phyloP scores from a whole-genome alignment of 805 yeast genomes.

The Starmerella geochares region DNA sequence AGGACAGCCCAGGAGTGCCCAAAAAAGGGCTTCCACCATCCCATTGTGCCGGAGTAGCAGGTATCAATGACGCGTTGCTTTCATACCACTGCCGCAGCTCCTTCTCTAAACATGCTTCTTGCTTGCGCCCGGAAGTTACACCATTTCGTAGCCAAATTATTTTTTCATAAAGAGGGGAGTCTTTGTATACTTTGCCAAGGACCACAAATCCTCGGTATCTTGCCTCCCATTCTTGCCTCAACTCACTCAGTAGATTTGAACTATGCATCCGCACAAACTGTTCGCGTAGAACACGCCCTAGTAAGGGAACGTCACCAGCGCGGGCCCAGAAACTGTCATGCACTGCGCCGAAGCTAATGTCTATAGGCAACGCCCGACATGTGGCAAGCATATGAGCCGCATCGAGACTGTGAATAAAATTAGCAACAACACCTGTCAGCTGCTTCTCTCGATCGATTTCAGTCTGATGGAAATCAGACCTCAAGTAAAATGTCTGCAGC shows the following conservation, averaged over 20 bases:
- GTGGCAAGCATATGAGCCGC: conserved; percentile 87
- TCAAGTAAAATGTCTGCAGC: conserved; percentile 63
- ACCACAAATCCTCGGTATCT: conserved; percentile 60
- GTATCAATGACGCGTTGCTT: conserved; percentile 70
- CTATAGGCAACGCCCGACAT: conserved; percentile 54
- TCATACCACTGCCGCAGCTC: conserved; percentile 74
- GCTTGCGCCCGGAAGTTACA: conserved; percentile 10
- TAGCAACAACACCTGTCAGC: conserved; percentile 78
- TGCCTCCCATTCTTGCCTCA: conserved; percentile 62
- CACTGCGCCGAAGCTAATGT: conserved; percentile 69
- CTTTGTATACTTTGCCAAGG: conserved; percentile 42
- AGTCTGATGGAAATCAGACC: conserved; percentile 67
- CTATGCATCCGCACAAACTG: conserved; percentile 64
- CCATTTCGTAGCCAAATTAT: conserved; percentile 34
- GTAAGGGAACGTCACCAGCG: conserved; percentile 57
- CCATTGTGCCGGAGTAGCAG: conserved; percentile 39
- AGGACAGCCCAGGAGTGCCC: conserved; percentile 12
- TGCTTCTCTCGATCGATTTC: conserved; percentile 74
- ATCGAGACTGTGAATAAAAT: conserved; percentile 79
- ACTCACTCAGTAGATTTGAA: conserved; percentile 50
- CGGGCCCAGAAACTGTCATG: conserved; percentile 96
- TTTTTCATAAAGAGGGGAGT: conserved; percentile 42
- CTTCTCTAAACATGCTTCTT: conserved; percentile 55
- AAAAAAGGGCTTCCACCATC: conserved; percentile 54
- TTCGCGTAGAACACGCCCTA: conserved; percentile 57